These are phyloP conservation scores for Leishmania amazonensis DNA, from an alignment of 208 protist species.

Conservation along the genomic window DNA sequence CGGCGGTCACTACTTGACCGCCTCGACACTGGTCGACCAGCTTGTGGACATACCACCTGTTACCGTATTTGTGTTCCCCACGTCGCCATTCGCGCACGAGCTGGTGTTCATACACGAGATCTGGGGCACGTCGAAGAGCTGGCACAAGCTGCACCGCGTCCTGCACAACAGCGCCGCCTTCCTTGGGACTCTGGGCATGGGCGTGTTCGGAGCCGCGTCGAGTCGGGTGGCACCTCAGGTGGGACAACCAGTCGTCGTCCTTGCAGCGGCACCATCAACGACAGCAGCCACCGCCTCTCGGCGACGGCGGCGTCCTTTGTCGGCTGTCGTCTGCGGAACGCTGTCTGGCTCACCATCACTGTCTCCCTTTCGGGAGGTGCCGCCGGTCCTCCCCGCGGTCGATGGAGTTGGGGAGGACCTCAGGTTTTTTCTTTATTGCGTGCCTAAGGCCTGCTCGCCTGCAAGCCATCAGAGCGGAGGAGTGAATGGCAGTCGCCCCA, in stretches of 20 bases:
- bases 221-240: conserved; percentile 23
- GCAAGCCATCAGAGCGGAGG: conserved; percentile 25
- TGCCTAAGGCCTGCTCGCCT: conserved; percentile 39
- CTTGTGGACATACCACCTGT: not conserved
- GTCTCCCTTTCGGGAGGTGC: not conserved
- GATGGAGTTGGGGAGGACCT: conserved; percentile 11
- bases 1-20: conserved; percentile 15
- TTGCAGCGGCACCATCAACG: not conserved
- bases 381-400: not conserved
- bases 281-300: not conserved
- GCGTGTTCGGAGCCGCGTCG: conserved; percentile 22
- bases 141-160: not conserved
- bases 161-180: conserved; percentile 26
- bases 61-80: conserved; percentile 6
- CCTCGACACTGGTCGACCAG: conserved; percentile 6
- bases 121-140: not conserved
- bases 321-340: not conserved
- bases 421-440: conserved; percentile 29
- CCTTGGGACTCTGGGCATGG: conserved; percentile 4
- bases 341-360: not conserved
- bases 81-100: conserved; percentile 15
- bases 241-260: conserved; percentile 15
- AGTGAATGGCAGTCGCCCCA: conserved; percentile 30
- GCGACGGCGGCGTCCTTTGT: not conserved
- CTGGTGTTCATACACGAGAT: not conserved